Evolutionary conservation across 2,329 filamentous ascomycete species (phyloP).

Genomic region (Fusarium austroafricanum): DNA sequence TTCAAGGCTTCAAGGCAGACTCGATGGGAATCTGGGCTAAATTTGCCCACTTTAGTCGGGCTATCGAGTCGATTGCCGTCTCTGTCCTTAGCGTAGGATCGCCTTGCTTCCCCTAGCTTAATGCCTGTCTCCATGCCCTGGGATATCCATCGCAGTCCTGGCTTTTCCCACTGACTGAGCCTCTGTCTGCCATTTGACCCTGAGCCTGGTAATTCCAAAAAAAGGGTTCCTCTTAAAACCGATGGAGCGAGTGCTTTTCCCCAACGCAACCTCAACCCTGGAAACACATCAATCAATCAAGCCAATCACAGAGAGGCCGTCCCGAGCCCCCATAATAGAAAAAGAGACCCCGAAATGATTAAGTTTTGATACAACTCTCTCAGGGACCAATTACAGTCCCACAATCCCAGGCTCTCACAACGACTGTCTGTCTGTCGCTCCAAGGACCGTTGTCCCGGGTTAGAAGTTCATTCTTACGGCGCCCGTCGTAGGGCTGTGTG

Average conservation of each 20-base stretch:
- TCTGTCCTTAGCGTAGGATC: constrained; percentile 27
- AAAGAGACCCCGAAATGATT: constrained; percentile 19
- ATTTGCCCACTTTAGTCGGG: constrained; percentile 37
- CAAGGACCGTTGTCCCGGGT: constrained; percentile 37
- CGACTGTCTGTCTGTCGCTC: constrained; percentile 17
- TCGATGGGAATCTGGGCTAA: constrained; percentile 24
- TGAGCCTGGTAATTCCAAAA: neutral
- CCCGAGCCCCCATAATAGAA: constrained; percentile 9
- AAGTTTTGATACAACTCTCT: constrained; percentile 12
- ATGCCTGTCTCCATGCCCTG: neutral
- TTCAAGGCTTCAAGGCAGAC: constrained; percentile 40
- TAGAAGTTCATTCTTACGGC: constrained; percentile 33
- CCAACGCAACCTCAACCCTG: constrained; percentile 22
- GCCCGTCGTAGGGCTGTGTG: constrained; percentile 49
- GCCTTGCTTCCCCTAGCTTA: constrained; percentile 26
- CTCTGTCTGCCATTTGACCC: neutral
- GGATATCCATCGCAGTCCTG: neutral
- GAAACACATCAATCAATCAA: constrained; percentile 16
- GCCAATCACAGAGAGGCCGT: constrained; percentile 6
- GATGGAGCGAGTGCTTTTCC: neutral
- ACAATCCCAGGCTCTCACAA: constrained; percentile 29
- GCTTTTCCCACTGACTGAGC: neutral
- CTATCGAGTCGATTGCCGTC: constrained; percentile 29
- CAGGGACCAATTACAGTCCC: constrained; percentile 28
- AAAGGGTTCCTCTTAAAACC: constrained; percentile 12